Conservation (phyloP, 2,329 filamentous ascomycete species). For the Aspergillus sergii region DNA sequence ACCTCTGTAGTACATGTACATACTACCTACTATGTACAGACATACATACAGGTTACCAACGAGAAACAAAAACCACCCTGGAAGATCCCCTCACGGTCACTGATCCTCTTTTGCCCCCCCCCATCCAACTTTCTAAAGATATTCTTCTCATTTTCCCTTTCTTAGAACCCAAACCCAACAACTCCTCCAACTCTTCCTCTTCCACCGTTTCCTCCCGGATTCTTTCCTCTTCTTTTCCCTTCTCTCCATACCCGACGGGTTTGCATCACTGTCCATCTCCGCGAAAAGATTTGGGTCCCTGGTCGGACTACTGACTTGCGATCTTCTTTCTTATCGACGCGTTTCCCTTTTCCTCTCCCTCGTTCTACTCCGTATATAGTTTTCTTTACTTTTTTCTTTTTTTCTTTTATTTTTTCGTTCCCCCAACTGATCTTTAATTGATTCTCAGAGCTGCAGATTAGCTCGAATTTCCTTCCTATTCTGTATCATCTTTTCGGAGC, state of each 20-base stretch:
- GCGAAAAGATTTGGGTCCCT: constrained; percentile 11
- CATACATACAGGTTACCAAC: not conserved
- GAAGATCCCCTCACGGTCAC: not conserved
- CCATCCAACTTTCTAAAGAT: not conserved
- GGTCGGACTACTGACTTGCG: constrained; percentile 6
- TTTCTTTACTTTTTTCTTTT: constrained; percentile 12
- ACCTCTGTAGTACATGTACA: not conserved
- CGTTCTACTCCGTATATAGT: constrained; percentile 5
- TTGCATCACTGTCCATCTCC: not conserved
- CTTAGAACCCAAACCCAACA: not conserved
- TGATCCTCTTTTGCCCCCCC: not conserved
- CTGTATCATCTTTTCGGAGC: not conserved
- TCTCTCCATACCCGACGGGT: constrained; percentile 6
- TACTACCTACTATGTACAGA: not conserved
- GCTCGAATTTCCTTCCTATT: not conserved
- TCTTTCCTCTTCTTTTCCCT: constrained; percentile 15
- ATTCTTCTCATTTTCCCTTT: not conserved
- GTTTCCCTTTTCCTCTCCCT: constrained; percentile 13
- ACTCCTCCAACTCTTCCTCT: constrained; percentile 11
- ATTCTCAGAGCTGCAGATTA: not conserved
- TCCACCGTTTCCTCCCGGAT: constrained; percentile 11
- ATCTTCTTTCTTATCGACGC: constrained; percentile 1
- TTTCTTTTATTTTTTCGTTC: not conserved
- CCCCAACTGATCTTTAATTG: not conserved
- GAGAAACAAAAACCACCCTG: not conserved